Percentiles rank a stretch among this genome's conserved stretches.
These are phyloP conservation scores for Crinitomyces ghanaensis DNA, from an alignment of 805 yeast genomes.

Conservation along the genomic window DNA sequence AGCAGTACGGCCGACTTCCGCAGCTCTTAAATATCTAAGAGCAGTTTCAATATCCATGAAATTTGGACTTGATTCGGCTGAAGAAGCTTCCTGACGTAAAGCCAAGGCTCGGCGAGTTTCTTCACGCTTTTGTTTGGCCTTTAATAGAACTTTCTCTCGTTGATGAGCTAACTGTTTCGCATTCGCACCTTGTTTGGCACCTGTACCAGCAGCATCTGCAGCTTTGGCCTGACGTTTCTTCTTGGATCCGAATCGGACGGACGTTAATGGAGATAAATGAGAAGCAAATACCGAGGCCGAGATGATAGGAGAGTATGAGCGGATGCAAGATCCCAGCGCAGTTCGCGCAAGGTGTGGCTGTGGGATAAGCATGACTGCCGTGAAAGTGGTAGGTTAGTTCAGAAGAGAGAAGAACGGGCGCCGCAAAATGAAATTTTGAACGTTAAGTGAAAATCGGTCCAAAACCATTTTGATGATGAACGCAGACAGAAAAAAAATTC, in stretches of 20 bases:
- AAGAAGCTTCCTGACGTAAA: slow-evolving; percentile 28
- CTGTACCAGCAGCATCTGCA: slow-evolving; percentile 3
- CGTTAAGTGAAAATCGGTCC: too few species aligned
- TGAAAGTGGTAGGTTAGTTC: too few species aligned
- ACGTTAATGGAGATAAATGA: background rate
- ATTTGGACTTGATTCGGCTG: slow-evolving; percentile 42
- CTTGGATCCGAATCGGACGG: slow-evolving; percentile 8
- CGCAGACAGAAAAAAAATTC: too few species aligned
- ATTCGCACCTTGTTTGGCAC: slow-evolving; percentile 19
- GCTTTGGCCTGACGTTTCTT: slow-evolving; percentile 4
- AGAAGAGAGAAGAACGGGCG: too few species aligned
- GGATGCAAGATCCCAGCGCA: too few species aligned
- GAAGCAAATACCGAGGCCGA: too few species aligned
- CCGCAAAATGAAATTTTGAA: too few species aligned
- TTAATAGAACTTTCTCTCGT: slow-evolving; percentile 23
- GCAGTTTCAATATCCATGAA: slow-evolving; percentile 67
- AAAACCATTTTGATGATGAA: too few species aligned
- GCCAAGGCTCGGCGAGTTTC: slow-evolving; percentile 20
- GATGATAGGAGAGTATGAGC: too few species aligned
- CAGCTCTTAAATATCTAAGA: slow-evolving; percentile 68
- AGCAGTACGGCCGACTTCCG: slow-evolving; percentile 77
- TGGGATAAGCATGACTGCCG: too few species aligned
- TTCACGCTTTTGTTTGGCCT: slow-evolving; percentile 15
- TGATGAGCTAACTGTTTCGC: slow-evolving; percentile 24
- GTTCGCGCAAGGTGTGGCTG: too few species aligned